Evolutionary conservation across 208 protist species (phyloP).

Genomic region (Leptomonas seymouri): DNA sequence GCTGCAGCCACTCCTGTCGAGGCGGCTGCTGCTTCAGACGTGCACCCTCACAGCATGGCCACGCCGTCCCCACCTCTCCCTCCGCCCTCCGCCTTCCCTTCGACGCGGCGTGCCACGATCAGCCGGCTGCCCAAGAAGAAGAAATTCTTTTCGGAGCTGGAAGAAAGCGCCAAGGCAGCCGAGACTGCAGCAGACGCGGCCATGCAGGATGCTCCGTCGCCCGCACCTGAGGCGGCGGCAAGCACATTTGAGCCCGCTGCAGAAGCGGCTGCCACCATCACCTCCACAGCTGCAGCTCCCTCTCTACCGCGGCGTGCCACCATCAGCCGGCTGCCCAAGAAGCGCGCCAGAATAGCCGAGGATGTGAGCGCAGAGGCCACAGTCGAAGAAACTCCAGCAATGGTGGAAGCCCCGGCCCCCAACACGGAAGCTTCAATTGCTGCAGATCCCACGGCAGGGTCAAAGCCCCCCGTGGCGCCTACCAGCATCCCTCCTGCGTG

Average conservation of each 20-base stretch:
- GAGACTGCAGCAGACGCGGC: neutral
- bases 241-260: too few relatives aligned
- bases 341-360: neutral
- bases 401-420: neutral
- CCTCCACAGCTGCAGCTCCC: neutral
- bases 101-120: constrained; percentile 17
- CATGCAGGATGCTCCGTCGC: too few relatives aligned
- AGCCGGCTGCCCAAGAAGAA: constrained; percentile 28
- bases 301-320: neutral
- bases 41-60: too few relatives aligned
- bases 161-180: neutral
- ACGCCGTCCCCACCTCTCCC: neutral
- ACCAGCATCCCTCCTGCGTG: neutral
- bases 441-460: neutral
- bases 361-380: neutral
- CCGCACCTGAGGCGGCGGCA: too few relatives aligned
- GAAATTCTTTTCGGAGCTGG: constrained; percentile 25
- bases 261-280: neutral
- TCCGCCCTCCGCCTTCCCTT: neutral
- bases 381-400: neutral
- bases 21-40: too few relatives aligned
- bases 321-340: constrained; percentile 2
- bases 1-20: too few relatives aligned
- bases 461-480: neutral
- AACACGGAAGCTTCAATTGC: neutral